Percentiles rank a stretch among this genome's conserved stretches.
Conservation (phyloP, 345 rosid species). For the Anastatica hierochuntica region DNA sequence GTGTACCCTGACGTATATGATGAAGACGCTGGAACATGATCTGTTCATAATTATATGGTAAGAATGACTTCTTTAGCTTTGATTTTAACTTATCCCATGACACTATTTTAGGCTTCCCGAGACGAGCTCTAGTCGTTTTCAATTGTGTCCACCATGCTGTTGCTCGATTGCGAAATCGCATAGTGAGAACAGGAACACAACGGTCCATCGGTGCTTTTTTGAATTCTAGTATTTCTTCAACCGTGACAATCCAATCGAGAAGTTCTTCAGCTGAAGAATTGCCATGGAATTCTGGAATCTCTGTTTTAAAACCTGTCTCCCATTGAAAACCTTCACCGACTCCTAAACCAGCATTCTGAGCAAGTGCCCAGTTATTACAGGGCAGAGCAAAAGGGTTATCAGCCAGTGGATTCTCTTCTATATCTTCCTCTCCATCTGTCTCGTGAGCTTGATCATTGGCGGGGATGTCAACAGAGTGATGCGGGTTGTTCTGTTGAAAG, state of each 20-base stretch:
- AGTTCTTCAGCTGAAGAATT: neutral
- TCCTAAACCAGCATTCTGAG: too few relatives aligned
- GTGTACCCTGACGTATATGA: neutral
- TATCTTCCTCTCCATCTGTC: too few relatives aligned
- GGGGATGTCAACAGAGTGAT: neutral
- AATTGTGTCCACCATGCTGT: neutral
- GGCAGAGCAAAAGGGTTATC: too few relatives aligned
- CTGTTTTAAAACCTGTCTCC: neutral
- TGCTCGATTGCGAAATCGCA: neutral
- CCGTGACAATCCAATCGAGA: neutral
- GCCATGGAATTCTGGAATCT: neutral
- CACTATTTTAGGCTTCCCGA: neutral
- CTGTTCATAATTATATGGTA: neutral
- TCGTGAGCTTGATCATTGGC: neutral
- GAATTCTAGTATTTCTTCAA: neutral
- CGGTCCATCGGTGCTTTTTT: neutral
- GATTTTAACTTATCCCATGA: neutral
- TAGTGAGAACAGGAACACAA: neutral
- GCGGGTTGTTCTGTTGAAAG: neutral
- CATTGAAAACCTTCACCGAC: too few relatives aligned
- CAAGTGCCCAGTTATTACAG: too few relatives aligned
- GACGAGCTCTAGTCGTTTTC: neutral
- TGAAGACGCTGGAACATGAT: neutral
- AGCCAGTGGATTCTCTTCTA: too few relatives aligned
- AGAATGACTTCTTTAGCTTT: neutral